Conservation (phyloP, 495 filamentous ascomycete genomes). For the Rhypophila decipiens region DNA sequence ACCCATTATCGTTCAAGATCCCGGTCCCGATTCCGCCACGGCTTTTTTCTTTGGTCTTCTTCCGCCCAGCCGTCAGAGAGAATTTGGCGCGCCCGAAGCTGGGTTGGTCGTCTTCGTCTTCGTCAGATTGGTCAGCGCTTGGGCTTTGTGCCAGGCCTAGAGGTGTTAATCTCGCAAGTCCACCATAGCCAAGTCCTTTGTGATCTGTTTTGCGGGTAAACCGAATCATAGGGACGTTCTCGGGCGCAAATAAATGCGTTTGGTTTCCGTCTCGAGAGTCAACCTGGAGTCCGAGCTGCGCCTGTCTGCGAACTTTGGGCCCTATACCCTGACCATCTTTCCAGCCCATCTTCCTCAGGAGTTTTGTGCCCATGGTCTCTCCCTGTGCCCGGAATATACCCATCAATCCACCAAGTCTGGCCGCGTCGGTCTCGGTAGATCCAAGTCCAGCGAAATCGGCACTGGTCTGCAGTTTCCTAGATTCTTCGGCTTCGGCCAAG, state of each 20-base stretch:
- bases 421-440: slow-evolving; percentile 52
- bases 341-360: slow-evolving; percentile 95
- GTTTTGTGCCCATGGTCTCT: slow-evolving; percentile 83
- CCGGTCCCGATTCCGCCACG: slow-evolving; percentile 79
- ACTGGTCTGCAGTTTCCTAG: slow-evolving; percentile 62
- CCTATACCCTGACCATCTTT: slow-evolving; percentile 89
- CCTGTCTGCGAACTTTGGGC: slow-evolving; percentile 74
- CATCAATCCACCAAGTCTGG: slow-evolving; percentile 52
- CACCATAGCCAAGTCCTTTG: slow-evolving; percentile 76
- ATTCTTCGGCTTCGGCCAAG: slow-evolving; percentile 77
- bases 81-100: slow-evolving; percentile 28
- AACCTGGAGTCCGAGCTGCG: slow-evolving; percentile 54
- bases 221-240: slow-evolving; percentile 68
- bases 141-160: slow-evolving; percentile 12
- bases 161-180: slow-evolving; percentile 51
- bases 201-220: slow-evolving; percentile 71
- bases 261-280: slow-evolving; percentile 37
- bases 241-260: slow-evolving; percentile 81
- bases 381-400: slow-evolving; percentile 69
- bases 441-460: slow-evolving; percentile 73
- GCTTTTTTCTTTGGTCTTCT: slow-evolving; percentile 43
- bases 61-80: slow-evolving; percentile 18
- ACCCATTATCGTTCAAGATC: slow-evolving; percentile 87
- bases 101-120: slow-evolving; percentile 47
- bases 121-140: slow-evolving; percentile 18